These are phyloP conservation scores for Coemansia sp. DNA, from an alignment of 192 early-diverging fungal genomes.

Conservation along the genomic window DNA sequence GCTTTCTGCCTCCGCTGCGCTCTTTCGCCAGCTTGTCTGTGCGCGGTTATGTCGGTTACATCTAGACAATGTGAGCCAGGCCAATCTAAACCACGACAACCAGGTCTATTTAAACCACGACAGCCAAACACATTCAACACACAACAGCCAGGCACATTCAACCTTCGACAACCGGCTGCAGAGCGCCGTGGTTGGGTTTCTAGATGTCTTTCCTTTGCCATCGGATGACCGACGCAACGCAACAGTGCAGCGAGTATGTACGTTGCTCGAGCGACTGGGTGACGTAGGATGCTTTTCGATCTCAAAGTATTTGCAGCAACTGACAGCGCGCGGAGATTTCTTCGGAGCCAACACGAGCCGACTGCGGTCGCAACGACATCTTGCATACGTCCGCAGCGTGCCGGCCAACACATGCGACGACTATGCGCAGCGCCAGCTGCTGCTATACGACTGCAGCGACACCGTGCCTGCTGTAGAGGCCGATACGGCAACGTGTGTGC, in stretches of 20 bases:
- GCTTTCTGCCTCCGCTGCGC: conserved; percentile 4
- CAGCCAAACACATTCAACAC: too few species aligned
- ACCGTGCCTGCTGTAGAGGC: not conserved
- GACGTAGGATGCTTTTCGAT: conserved; percentile 39
- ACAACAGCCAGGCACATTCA: too few species aligned
- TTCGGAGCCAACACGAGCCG: conserved; percentile 10
- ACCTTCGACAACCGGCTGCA: conserved; percentile 15
- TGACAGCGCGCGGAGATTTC: conserved; percentile 45
- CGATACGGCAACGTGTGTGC: not conserved
- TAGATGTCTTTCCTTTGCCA: conserved; percentile 29
- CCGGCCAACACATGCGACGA: not conserved
- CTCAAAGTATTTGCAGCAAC: conserved; percentile 35
- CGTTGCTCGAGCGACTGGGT: conserved; percentile 34
- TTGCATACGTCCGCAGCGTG: conserved; percentile 24
- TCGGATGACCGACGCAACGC: not conserved
- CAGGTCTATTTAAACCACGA: too few species aligned
- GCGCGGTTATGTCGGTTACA: conserved; percentile 19
- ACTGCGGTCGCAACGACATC: conserved; percentile 29
- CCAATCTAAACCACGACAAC: not conserved
- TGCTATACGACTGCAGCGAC: conserved; percentile 18
- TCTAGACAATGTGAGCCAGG: not conserved
- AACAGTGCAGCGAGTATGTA: conserved; percentile 18
- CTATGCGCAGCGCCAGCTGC: conserved; percentile 22
- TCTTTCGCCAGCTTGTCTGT: conserved; percentile 19
- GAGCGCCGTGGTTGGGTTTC: conserved; percentile 24